Evolutionary conservation across 2,329 filamentous ascomycete species (phyloP), one percentile per base, ranked within the genome.

Genomic region (Fusarium falciforme): DNA sequence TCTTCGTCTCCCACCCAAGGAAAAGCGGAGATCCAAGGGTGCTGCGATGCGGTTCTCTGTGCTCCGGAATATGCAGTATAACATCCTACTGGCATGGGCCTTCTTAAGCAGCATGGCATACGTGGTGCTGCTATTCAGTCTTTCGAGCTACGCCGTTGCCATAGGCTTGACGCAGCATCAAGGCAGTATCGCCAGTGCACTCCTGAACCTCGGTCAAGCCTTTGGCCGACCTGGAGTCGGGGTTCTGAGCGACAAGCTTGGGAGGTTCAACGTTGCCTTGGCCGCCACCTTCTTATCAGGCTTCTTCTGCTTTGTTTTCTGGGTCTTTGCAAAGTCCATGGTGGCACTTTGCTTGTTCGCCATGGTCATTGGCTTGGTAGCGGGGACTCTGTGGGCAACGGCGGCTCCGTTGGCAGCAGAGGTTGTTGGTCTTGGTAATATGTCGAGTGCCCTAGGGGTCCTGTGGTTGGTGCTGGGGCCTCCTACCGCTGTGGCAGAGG

Each of bases 181-280:
- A 78, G 90, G 89, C 1, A 87, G 87, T 31, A 83, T 90, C 47
- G 85, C 91, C 20, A 87, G 88, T 8, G 91, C 91, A 0, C 75
- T 93, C 10, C 81, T 93, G 62, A 93, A 92, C 72, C 81, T 92
- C 1, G 91, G 91, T 0, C 89, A 92, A 74, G 89, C 85, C 2
- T 58, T 89, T 20, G 88, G 87, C 1, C 83, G 91, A 8, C 91
- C 91, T 2, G 84, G 89, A 2, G 88, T 92, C 11, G 91, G 91
- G 1, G 89, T 91, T 77, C 88, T 89, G 76, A 90, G 87, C 70
- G 91, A 93, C 75, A 83, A 82, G 1, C 84, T 90, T 33, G 91
- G 91, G 6, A 84, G 91, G 2, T 85, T 93, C 74, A 92, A 92
- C 74, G 89, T 92, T 80, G 89, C 90, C 3, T 83, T 83, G 5